Conservation (phyloP, 2,329 filamentous ascomycete genomes). For the Penicillium sp. region DNA sequence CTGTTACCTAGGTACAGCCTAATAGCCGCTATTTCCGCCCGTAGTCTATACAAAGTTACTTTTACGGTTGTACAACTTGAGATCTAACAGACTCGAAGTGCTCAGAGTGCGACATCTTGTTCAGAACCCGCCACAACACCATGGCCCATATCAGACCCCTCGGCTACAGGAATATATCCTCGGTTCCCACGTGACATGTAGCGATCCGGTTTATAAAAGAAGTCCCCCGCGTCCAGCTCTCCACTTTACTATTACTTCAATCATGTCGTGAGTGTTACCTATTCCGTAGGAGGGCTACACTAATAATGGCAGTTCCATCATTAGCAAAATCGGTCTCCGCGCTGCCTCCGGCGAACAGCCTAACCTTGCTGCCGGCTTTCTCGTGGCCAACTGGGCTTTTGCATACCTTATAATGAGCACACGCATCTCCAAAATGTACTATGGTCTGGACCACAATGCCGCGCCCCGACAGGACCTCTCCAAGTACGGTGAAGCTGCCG, state of each 20-base stretch:
- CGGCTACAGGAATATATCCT: no score
- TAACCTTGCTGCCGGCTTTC: conserved; percentile 30
- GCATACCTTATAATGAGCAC: conserved; percentile 37
- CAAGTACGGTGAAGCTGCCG: conserved; percentile 35
- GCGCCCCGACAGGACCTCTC: conserved; percentile 36
- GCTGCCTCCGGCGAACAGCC: conserved; percentile 13
- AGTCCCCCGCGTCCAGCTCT: background rate
- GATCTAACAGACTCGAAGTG: no score
- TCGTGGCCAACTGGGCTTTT: conserved; percentile 39
- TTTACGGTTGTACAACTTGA: no score
- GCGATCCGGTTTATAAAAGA: background rate
- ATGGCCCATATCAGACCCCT: no score
- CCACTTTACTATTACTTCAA: background rate
- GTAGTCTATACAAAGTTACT: no score
- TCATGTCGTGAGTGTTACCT: conserved; percentile 8
- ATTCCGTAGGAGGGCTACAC: background rate
- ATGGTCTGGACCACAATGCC: conserved; percentile 38
- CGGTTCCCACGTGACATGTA: no score
- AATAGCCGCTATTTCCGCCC: no score
- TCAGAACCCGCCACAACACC: no score
- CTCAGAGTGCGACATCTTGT: no score
- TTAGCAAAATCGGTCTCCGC: conserved; percentile 23
- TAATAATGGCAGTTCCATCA: conserved; percentile 13
- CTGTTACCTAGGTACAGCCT: no score
- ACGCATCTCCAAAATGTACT: conserved; percentile 29